A percentile compares a stretch with the other conserved stretches of the same genome.
Evolutionary conservation across 345 rosid species (phyloP).

Genomic region (Dimocarpus longan): DNA sequence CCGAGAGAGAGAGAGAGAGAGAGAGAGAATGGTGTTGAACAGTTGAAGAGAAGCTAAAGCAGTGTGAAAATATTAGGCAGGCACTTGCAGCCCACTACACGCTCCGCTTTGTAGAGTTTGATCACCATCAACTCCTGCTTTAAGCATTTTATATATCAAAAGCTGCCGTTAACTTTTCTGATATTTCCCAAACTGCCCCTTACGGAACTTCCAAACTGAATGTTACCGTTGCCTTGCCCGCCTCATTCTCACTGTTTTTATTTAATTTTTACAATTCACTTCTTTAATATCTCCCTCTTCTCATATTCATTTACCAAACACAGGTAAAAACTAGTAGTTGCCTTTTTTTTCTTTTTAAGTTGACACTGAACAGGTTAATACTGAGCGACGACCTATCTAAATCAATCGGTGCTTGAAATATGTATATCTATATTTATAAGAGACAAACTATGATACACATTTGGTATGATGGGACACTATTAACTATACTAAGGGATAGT

Average conservation of each 20-base stretch:
- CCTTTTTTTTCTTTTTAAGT: neutral
- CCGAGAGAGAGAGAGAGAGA: neutral
- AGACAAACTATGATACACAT: too few relatives aligned
- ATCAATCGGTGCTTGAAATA: too few relatives aligned
- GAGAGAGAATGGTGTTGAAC: neutral
- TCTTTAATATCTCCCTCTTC: neutral
- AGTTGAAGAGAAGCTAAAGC: neutral
- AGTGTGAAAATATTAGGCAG: neutral
- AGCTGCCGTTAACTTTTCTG: slow-evolving; percentile 39
- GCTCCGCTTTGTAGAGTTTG: slow-evolving; percentile 4
- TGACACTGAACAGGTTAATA: too few relatives aligned
- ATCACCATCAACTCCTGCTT: slow-evolving; percentile 4
- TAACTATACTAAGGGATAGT: too few relatives aligned
- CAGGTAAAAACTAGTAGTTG: neutral
- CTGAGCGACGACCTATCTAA: too few relatives aligned
- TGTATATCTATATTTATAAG: too few relatives aligned
- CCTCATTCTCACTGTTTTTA: neutral
- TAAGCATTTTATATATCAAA: slow-evolving; percentile 6
- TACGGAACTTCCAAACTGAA: slow-evolving; percentile 39
- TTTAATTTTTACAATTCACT: slow-evolving; percentile 26
- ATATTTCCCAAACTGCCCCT: slow-evolving; percentile 48
- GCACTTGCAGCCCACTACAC: slow-evolving; percentile 40
- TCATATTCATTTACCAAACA: slow-evolving; percentile 8
- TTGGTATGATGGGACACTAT: too few relatives aligned
- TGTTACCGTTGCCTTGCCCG: slow-evolving; percentile 47